phyloP scores from a whole-genome alignment of 148 eudicot genomes.

The Amaranthus cruentus region DNA sequence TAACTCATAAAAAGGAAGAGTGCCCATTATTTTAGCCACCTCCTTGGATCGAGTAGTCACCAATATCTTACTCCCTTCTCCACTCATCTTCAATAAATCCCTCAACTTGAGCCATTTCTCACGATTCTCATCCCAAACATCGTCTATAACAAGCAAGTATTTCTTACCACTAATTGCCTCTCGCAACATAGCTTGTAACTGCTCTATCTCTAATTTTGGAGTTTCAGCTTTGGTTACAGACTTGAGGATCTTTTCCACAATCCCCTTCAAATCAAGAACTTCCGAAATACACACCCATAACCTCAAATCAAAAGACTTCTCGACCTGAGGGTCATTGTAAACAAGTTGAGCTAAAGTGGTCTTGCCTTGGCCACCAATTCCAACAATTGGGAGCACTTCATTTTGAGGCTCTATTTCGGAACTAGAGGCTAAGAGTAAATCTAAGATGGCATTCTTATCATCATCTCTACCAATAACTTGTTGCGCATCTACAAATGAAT shows the following conservation, averaged over 20 bases:
- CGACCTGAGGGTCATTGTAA: too few relatives aligned
- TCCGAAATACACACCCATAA: too few relatives aligned
- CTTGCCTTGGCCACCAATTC: too few relatives aligned
- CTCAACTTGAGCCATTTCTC: constrained; percentile 13
- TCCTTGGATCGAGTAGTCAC: constrained; percentile 20
- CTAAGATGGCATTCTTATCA: constrained; percentile 22
- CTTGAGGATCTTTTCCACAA: constrained; percentile 8
- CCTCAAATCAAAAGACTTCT: too few relatives aligned
- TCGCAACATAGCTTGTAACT: constrained; percentile 4
- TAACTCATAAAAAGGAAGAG: background rate
- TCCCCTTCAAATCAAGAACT: background rate
- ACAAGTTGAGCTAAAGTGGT: too few relatives aligned
- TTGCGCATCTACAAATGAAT: constrained; percentile 4
- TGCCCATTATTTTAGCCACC: constrained; percentile 14
- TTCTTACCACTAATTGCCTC: constrained; percentile 2
- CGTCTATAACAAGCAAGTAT: constrained; percentile 17
- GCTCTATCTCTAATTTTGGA: constrained; percentile 4
- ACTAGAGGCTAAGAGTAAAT: background rate
- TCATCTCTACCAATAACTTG: constrained; percentile 26
- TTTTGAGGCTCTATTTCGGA: background rate
- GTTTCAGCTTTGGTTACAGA: background rate
- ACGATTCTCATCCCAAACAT: constrained; percentile 17
- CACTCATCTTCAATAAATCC: constrained; percentile 6
- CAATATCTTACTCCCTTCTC: constrained; percentile 17
- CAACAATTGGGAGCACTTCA: too few relatives aligned